phyloP scores from a whole-genome alignment of 768 basidiomycete species.

The Lentinula boryana region DNA sequence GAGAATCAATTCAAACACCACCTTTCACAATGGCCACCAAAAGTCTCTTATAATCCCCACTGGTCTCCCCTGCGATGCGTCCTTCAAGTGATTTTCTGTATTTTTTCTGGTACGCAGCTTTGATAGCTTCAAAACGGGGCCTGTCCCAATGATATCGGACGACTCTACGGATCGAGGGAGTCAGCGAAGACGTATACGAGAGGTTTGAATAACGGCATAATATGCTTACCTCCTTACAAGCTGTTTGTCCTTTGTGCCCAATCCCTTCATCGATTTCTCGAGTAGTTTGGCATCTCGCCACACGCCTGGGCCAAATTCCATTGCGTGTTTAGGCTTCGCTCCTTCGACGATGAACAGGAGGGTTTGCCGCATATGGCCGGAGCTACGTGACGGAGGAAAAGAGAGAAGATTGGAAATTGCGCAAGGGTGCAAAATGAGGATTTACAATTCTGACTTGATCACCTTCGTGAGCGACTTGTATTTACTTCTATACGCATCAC shows the following conservation, averaged over 20 bases:
- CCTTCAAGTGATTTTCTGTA: conserved; percentile 23
- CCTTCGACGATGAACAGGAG: conserved; percentile 25
- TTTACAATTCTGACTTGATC: conserved; percentile 10
- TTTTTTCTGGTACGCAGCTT: conserved; percentile 25
- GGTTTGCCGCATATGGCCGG: conserved; percentile 27
- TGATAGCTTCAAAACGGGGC: conserved; percentile 27
- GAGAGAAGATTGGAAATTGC: neutral
- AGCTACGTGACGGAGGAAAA: neutral
- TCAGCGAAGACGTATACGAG: neutral
- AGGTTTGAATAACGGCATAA: conserved; percentile 9
- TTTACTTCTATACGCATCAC: conserved; percentile 1
- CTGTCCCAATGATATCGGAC: conserved; percentile 27
- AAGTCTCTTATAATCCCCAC: conserved; percentile 18
- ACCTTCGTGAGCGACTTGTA: conserved; percentile 6
- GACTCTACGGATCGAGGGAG: neutral
- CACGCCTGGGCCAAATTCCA: conserved; percentile 19
- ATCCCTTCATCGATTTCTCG: conserved; percentile 27
- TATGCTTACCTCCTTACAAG: conserved; percentile 24
- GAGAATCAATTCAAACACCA: too few relatives aligned
- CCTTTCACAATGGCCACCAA: conserved; percentile 3
- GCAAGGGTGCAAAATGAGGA: neutral
- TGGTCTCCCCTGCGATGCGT: conserved; percentile 26
- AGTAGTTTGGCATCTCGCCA: conserved; percentile 28
- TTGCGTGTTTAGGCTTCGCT: conserved; percentile 21
- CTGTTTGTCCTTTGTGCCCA: conserved; percentile 34